Evolutionary conservation across 768 basidiomycete species (phyloP).

Genomic region (Crassisporium funariophilum): DNA sequence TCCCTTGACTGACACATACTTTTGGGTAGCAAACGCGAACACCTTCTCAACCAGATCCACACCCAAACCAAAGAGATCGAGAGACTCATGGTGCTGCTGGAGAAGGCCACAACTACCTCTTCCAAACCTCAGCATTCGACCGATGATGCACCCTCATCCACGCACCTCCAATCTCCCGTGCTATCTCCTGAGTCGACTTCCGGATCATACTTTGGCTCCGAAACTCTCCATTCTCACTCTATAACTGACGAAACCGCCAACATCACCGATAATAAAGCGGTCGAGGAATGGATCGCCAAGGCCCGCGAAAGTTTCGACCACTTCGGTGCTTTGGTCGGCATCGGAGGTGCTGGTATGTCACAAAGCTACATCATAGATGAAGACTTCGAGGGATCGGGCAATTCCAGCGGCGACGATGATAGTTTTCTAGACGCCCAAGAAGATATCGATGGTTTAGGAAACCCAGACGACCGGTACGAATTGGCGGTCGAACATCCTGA

Average conservation of each 20-base stretch:
- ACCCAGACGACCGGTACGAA: conserved; percentile 38
- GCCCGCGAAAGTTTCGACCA: conserved; percentile 70
- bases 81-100: conserved; percentile 70
- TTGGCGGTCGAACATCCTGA: conserved; percentile 46
- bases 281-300: conserved; percentile 77
- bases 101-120: conserved; percentile 27
- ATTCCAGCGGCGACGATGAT: conserved; percentile 43
- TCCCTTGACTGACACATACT: conserved; percentile 3
- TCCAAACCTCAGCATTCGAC: conserved; percentile 13
- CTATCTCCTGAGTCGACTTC: conserved; percentile 36
- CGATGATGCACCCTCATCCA: conserved; percentile 22
- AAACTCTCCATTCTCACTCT: conserved; percentile 21
- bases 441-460: conserved; percentile 29
- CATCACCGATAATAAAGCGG: conserved; percentile 45
- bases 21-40: conserved; percentile 68
- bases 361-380: conserved; percentile 52
- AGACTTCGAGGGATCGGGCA: conserved; percentile 41
- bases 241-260: conserved; percentile 4
- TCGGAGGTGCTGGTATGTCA: conserved; percentile 57
- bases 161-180: conserved; percentile 38
- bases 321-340: conserved; percentile 67
- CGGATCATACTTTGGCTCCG: conserved; percentile 30
- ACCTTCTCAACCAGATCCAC: conserved; percentile 75
- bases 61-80: conserved; percentile 74
- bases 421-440: conserved; percentile 34